A percentile compares a stretch with the other conserved stretches of the same genome.
phyloP scores from a whole-genome alignment of 768 basidiomycete genomes.

The Hemileccinum rubropunctum region DNA sequence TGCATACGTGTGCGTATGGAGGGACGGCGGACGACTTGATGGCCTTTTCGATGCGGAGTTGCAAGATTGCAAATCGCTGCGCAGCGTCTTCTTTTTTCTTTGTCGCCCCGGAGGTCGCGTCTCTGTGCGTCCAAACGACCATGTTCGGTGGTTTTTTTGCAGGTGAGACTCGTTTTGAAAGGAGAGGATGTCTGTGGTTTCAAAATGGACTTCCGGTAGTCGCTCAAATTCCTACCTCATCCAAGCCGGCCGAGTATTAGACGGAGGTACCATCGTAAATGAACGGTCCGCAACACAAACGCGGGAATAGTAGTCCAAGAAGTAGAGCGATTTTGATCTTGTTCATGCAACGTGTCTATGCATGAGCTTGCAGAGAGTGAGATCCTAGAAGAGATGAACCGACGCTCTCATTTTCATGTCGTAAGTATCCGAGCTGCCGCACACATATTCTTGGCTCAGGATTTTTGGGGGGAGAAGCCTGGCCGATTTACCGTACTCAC shows the following conservation, averaged over 20 bases:
- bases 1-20: too few relatives aligned
- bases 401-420: not conserved
- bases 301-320: not conserved
- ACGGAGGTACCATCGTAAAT: not conserved
- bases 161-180: not conserved
- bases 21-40: not conserved
- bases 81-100: constrained; percentile 10
- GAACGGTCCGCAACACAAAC: not conserved
- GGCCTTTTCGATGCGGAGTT: constrained; percentile 1
- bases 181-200: not conserved
- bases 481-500: not conserved
- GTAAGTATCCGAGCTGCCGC: not conserved
- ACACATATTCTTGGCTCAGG: not conserved
- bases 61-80: constrained; percentile 7
- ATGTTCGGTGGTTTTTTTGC: not conserved
- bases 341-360: too few relatives aligned
- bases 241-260: not conserved
- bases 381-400: not conserved
- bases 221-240: not conserved
- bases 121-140: not conserved
- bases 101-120: constrained; percentile 3
- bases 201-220: not conserved
- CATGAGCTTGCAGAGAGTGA: not conserved
- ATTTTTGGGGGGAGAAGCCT: not conserved
- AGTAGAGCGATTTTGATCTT: not conserved